Evolutionary conservation across 495 filamentous ascomycete species (phyloP).

Genomic region (Penicillium goetzii): DNA sequence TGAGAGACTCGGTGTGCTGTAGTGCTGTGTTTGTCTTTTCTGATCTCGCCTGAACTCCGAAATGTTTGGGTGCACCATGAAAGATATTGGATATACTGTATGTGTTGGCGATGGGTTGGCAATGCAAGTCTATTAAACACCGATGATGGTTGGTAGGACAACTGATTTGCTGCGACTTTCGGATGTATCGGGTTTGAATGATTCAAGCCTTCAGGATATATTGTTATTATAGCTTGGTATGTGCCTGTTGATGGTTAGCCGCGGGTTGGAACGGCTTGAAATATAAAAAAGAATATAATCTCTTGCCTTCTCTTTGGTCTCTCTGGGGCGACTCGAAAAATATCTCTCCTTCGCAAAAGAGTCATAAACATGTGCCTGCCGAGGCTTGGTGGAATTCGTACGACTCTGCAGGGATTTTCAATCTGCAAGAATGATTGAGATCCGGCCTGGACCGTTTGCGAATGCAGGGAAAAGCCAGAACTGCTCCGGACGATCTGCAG

Average conservation of each 20-base stretch:
- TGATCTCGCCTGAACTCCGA: background rate
- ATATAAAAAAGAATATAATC: background rate
- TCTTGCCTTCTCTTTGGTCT: background rate
- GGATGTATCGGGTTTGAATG: background rate
- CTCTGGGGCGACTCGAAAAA: background rate
- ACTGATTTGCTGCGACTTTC: background rate
- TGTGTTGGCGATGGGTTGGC: background rate
- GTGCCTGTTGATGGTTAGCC: background rate
- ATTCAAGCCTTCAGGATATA: background rate
- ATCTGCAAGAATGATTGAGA: background rate
- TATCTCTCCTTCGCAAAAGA: background rate
- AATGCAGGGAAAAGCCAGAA: background rate
- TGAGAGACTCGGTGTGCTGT: background rate
- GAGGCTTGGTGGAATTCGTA: background rate
- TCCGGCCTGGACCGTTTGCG: background rate
- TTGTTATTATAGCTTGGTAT: background rate
- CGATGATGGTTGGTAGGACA: constrained; percentile 1
- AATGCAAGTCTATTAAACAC: background rate
- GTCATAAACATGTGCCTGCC: background rate
- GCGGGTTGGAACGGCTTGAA: background rate
- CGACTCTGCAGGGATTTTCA: background rate
- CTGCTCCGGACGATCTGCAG: background rate
- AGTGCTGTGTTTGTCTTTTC: no score
- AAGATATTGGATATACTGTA: background rate
- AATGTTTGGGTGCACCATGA: background rate